These are phyloP conservation scores for Chaetomiaceae sp. DNA, from an alignment of 2,329 filamentous ascomycete species.

Conservation along the genomic window DNA sequence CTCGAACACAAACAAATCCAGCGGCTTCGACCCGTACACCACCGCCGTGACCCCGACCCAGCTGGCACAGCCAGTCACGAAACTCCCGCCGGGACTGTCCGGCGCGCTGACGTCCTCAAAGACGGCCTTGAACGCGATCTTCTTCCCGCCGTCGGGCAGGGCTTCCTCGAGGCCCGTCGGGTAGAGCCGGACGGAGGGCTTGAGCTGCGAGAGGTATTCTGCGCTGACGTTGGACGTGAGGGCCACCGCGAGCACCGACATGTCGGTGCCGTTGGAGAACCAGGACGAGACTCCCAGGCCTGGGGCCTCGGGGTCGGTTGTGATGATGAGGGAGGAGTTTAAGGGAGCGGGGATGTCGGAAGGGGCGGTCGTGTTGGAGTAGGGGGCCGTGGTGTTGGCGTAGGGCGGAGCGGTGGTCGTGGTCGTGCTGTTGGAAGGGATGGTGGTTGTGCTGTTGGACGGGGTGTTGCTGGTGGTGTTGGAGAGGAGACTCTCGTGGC, in stretches of 20 bases:
- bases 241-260: slow-evolving; percentile 24
- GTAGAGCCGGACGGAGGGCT: slow-evolving; percentile 31
- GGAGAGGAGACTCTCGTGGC: slow-evolving; percentile 8
- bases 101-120: slow-evolving; percentile 30
- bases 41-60: slow-evolving; percentile 27
- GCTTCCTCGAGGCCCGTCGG: slow-evolving; percentile 32
- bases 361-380: neutral
- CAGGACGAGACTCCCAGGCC: slow-evolving; percentile 31
- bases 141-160: slow-evolving; percentile 23
- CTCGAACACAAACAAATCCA: slow-evolving; percentile 30
- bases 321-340: slow-evolving; percentile 32
- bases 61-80: slow-evolving; percentile 25
- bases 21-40: slow-evolving; percentile 25
- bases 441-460: neutral
- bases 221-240: slow-evolving; percentile 26
- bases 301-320: slow-evolving; percentile 26
- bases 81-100: slow-evolving; percentile 9
- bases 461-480: neutral
- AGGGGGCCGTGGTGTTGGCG: slow-evolving; percentile 9
- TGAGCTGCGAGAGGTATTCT: slow-evolving; percentile 24
- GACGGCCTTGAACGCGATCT: slow-evolving; percentile 34
- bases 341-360: slow-evolving; percentile 3
- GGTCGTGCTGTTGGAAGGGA: too few species aligned
- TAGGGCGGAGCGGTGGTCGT: neutral
- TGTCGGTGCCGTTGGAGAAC: slow-evolving; percentile 35